Base-by-base conservation (phyloP, 257 asterid genomes). In the Schizonepeta tenuifolia region DNA sequence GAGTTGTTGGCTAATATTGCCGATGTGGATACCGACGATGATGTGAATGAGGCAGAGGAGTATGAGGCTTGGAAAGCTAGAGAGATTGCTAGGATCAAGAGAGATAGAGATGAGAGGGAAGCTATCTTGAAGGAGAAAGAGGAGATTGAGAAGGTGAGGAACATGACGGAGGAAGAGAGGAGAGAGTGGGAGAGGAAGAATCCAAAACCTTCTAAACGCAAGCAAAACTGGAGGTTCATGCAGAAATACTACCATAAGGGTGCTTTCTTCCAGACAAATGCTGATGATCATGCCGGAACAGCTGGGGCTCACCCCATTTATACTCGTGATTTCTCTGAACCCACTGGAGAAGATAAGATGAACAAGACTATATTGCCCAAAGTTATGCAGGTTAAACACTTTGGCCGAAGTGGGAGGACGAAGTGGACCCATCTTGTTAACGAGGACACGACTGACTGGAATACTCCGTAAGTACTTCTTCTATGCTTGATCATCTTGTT, bases 161-260 rank as follows among this genome's bases (percentile, higher is more conserved):
- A 89, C 82, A 94, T 94, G 99, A 89, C 97, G 0, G 97, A 92
- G 79, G 98, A 95, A 77, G 96, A 95, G 88, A 81, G 97, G 82
- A 85, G 92, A 71, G 97, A 95, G 81, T 95, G 95, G 96, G 99
- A 95, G 79, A 92, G 97, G 87, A 95, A 84, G 88, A 95, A 95
- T 78, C 97, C 94, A 0, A 95, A 83, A 69, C 81, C 89, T 67
- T 69, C 79, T 2, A 67, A 77, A 56, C 2, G 79, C 50, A 92
- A 95, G 79, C 82, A 78, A 57, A 95, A 90, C 59, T 90, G 96
- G 97, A 83, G 84, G 63, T 95, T 92, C 77, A 95, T 95, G 99
- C 98, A 92, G 90, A 95, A 92, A 75, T 95, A 95, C 85, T 95
- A 74, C 80, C 97, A 95, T 74, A 90, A 88, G 73, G 99, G 99